These are phyloP conservation scores for Cydonia oblonga DNA, from an alignment of 331 rosid species.

Conservation along the genomic window DNA sequence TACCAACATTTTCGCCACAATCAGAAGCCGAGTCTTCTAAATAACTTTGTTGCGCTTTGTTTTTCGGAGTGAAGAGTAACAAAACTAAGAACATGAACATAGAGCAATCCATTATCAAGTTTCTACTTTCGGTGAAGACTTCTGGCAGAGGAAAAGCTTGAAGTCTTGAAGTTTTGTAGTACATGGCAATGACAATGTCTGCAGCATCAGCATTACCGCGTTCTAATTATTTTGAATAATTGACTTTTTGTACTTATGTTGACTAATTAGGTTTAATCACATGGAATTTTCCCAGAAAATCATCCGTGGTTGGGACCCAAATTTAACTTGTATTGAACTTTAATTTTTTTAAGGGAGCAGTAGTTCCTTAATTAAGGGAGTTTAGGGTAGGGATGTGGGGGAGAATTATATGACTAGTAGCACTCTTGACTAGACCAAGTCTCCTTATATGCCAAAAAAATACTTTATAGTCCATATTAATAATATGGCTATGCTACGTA, in stretches of 20 bases:
- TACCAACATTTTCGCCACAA: constrained; percentile 17
- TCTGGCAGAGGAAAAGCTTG: not conserved
- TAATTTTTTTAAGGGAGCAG: not conserved
- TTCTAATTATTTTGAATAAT: not conserved
- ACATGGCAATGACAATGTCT: not conserved
- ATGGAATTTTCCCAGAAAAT: not conserved
- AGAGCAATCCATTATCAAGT: not conserved
- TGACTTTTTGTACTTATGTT: not conserved
- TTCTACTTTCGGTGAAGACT: not conserved
- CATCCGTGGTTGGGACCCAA: not conserved
- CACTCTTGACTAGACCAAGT: not conserved
- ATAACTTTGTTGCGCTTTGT: constrained; percentile 39
- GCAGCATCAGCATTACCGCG: constrained; percentile 1
- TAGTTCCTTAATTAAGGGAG: not conserved
- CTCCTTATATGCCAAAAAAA: too few relatives aligned
- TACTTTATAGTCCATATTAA: too few relatives aligned
- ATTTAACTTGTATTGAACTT: not conserved
- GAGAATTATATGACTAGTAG: not conserved
- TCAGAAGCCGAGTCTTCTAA: constrained; percentile 13
- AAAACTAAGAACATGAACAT: not conserved
- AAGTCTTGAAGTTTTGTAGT: not conserved
- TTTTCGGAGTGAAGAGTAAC: not conserved
- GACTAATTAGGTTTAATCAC: not conserved
- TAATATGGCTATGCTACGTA: not conserved
- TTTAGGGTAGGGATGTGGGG: not conserved